These are phyloP conservation scores for Ophiocordyceps unilateralis DNA, from an alignment of 2,329 filamentous ascomycete species.

Conservation along the genomic window DNA sequence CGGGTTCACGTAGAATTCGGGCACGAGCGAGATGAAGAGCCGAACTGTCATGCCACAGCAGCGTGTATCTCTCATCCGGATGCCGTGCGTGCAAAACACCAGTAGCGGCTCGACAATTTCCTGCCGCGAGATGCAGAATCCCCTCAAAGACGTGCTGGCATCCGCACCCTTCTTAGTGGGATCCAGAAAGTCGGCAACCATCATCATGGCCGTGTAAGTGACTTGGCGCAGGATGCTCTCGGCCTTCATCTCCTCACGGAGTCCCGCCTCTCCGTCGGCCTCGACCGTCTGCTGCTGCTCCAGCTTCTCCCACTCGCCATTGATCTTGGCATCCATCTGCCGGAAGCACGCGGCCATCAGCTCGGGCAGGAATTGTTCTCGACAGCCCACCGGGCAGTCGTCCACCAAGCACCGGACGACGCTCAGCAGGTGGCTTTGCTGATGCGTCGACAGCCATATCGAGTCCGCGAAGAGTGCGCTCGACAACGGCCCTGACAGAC, in stretches of 20 bases:
- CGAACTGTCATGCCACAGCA: conserved; percentile 75
- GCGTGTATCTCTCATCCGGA: conserved; percentile 76
- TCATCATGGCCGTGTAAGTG: conserved; percentile 79
- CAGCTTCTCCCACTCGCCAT: conserved; percentile 69
- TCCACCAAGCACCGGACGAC: conserved; percentile 79
- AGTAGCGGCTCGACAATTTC: conserved; percentile 75
- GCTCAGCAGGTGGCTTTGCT: conserved; percentile 84
- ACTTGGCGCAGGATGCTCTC: conserved; percentile 89
- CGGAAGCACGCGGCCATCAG: conserved; percentile 68
- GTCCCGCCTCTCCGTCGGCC: conserved; percentile 52
- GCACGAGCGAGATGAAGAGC: conserved; percentile 71
- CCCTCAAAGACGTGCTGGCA: conserved; percentile 46
- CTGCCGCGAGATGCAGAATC: conserved; percentile 65
- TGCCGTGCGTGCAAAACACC: conserved; percentile 77
- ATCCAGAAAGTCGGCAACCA: conserved; percentile 80
- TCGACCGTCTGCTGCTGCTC: conserved; percentile 42
- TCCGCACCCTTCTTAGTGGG: conserved; percentile 34
- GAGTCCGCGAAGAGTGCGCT: conserved; percentile 73
- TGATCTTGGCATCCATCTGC: conserved; percentile 78
- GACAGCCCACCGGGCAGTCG: conserved; percentile 67
- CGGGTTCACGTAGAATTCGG: conserved; percentile 53
- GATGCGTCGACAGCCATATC: conserved; percentile 71
- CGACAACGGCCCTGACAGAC: conserved; percentile 68
- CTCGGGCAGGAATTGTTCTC: conserved; percentile 67
- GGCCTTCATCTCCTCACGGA: conserved; percentile 94